These are phyloP conservation scores for Leishmania martiniquensis DNA, from an alignment of 208 protist species.

Conservation along the genomic window DNA sequence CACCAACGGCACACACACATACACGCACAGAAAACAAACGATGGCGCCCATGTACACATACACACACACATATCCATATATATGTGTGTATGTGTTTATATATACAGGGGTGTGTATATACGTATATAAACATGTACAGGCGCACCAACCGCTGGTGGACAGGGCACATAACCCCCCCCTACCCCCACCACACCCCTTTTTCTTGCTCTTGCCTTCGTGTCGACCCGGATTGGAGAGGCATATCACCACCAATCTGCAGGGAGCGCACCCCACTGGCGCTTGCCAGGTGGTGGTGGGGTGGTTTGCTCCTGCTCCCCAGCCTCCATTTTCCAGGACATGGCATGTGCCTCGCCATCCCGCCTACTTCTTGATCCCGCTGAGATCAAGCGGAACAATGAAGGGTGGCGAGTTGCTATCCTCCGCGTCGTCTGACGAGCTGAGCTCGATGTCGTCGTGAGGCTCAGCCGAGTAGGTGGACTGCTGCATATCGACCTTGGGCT, in stretches of 20 bases:
- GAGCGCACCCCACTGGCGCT: background rate
- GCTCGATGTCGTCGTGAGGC: background rate
- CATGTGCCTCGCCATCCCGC: background rate
- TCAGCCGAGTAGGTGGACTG: background rate
- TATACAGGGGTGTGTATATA: background rate
- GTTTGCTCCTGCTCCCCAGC: background rate
- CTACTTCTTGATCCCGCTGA: slow-evolving; percentile 43
- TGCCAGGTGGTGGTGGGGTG: too few relatives aligned
- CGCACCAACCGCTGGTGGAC: background rate
- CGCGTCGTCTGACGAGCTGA: background rate
- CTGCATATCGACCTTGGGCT: background rate
- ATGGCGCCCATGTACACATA: too few relatives aligned
- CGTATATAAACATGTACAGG: slow-evolving; percentile 11
- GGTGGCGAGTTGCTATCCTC: slow-evolving; percentile 2
- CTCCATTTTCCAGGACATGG: background rate
- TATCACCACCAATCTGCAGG: background rate
- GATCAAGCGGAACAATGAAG: slow-evolving; percentile 41
- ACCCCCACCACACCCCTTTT: background rate
- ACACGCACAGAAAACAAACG: too few relatives aligned
- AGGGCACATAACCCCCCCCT: background rate
- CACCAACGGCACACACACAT: background rate
- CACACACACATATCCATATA: background rate
- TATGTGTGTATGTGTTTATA: background rate
- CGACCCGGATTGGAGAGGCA: background rate
- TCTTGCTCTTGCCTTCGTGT: background rate